These are phyloP conservation scores for Aspergillus wentii DNA, from an alignment of 495 filamentous ascomycete species.

Conservation along the genomic window DNA sequence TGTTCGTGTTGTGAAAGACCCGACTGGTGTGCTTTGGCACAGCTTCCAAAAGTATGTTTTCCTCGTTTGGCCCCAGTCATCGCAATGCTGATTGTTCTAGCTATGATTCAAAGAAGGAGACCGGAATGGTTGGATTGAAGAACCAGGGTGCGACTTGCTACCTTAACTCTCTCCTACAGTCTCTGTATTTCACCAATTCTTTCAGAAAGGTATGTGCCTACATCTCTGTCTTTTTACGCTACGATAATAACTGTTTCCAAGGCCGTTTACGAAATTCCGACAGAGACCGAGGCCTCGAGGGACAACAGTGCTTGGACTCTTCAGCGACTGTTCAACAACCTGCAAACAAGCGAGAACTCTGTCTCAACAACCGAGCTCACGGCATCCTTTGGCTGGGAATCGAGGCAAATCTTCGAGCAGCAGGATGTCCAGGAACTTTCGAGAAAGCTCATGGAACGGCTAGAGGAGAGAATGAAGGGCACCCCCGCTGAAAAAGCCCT, in stretches of 20 bases:
- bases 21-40: conserved; percentile 98
- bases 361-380: conserved; percentile 92
- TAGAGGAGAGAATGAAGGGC: conserved; percentile 97
- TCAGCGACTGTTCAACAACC: conserved; percentile 88
- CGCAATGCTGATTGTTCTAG: conserved; percentile 32
- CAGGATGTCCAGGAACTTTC: conserved; percentile 98
- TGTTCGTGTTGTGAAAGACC: conserved; percentile 90
- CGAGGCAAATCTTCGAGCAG: conserved; percentile 95
- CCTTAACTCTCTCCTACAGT: conserved; percentile 94
- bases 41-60: conserved; percentile 80
- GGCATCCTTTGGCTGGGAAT: conserved; percentile 96
- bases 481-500: conserved; percentile 91
- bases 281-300: conserved; percentile 71
- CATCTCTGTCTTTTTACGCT: not conserved
- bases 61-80: not conserved
- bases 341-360: conserved; percentile 76
- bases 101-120: conserved; percentile 98
- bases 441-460: conserved; percentile 90
- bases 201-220: conserved; percentile 76
- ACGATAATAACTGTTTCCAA: conserved; percentile 29
- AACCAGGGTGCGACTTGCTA: conserved; percentile 99
- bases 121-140: conserved; percentile 91
- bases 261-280: conserved; percentile 96
- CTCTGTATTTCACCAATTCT: conserved; percentile 92
- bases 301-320: conserved; percentile 90